Evolutionary conservation across 805 yeast species (phyloP).

Genomic region (Kluyveromyces dobzhanskii): DNA sequence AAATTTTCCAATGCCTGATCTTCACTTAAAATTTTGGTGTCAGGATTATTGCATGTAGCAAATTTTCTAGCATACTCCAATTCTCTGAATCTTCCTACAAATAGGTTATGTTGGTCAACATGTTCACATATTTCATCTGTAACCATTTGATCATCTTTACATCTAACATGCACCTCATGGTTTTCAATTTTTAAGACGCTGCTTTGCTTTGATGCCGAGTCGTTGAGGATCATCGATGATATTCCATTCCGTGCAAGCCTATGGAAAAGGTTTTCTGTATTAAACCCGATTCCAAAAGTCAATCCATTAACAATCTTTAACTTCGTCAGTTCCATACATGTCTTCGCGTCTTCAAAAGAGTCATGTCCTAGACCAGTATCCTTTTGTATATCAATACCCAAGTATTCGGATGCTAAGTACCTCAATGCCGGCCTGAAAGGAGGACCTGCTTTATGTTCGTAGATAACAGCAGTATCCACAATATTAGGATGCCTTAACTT

Average conservation of each 20-base stretch:
- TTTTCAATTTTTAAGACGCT: slow-evolving; percentile 16
- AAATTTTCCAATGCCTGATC: slow-evolving; percentile 24
- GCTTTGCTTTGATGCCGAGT: slow-evolving; percentile 25
- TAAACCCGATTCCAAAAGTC: slow-evolving; percentile 47
- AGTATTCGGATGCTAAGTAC: slow-evolving; percentile 52
- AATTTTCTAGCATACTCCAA: slow-evolving; percentile 38
- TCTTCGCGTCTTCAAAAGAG: slow-evolving; percentile 74
- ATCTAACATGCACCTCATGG: slow-evolving; percentile 34
- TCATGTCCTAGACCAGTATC: slow-evolving; percentile 66
- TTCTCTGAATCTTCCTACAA: slow-evolving; percentile 50
- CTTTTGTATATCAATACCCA: slow-evolving; percentile 55
- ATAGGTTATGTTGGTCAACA: slow-evolving; percentile 37
- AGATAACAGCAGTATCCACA: slow-evolving; percentile 73
- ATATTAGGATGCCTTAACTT: slow-evolving; percentile 62
- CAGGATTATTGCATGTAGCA: slow-evolving; percentile 22
- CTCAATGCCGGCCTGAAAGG: slow-evolving; percentile 73
- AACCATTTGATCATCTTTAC: slow-evolving; percentile 53
- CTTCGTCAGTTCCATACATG: slow-evolving; percentile 72
- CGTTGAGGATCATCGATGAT: slow-evolving; percentile 28
- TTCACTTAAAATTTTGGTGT: slow-evolving; percentile 6
- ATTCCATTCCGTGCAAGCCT: slow-evolving; percentile 27
- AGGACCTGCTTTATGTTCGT: slow-evolving; percentile 75
- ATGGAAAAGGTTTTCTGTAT: slow-evolving; percentile 36
- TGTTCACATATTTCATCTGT: slow-evolving; percentile 34
- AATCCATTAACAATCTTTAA: slow-evolving; percentile 60